Evolutionary conservation across 257 asterid genomes (phyloP), one percentile per base, ranked within the genome.

Genomic region (Ilex aquifolium): DNA sequence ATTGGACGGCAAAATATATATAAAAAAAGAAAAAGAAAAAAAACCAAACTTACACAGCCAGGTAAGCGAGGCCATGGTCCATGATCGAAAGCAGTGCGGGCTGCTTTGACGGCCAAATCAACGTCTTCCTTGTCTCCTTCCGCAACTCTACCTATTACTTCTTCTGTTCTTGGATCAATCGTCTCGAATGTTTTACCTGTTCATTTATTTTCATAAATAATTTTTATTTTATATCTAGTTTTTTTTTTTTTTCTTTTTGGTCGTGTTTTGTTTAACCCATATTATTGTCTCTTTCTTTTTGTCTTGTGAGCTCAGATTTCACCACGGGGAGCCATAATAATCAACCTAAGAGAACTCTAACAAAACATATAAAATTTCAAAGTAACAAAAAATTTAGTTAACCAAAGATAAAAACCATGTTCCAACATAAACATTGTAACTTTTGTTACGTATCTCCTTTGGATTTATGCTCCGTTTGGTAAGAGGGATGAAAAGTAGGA

Each of bases 31-130:
- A 16, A 8, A 27, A 30, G 6, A 11, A 10, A 2, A 39, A 51
- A 21, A 55, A 54, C 7, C 67, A 21, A 21, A 21, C 27, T 21
- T 73, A 77, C 82, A 1, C 40, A 0, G 54, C 79, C 77, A 11
- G 82, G 8, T 21, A 77, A 60, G 11, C 82, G 82, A 62, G 82
- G 79, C 82, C 82, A 77, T 9, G 79, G 77, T 5, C 82, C 82
- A n/a, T 64, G 7, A 57, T 77, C 79, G 13, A 77, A 77, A 10
- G 82, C 82, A 29, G 70, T 68, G 44, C 82, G 82, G 53, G 82
- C 82, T 0, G 82, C 82, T 44, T 69, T 44, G 31, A 77, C 82
- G 7, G 82, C 82, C 62, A 66, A 64, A 59, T 74, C 72, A 32
- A 77, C 49, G 17, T 77, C 82, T 13, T 60, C 77, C 49, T 70